phyloP scores from a whole-genome alignment of 352 stramenopile genomes.

The Plasmopara viticola region DNA sequence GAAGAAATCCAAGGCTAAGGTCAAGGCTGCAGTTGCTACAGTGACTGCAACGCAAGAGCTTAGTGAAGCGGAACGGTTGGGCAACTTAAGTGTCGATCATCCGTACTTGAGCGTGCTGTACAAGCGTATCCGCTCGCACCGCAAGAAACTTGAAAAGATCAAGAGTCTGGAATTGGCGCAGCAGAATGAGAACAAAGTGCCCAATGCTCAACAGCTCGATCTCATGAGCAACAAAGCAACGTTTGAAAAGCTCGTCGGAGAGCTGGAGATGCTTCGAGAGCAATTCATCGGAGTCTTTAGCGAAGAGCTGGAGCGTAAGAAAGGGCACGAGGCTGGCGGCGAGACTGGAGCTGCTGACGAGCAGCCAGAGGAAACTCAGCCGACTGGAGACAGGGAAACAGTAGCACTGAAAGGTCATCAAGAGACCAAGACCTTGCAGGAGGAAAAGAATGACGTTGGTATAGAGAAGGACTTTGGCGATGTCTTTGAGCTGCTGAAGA shows the following conservation, averaged over 20 bases:
- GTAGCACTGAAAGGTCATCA: slow-evolving; percentile 1
- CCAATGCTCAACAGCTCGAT: slow-evolving; percentile 74
- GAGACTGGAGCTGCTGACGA: slow-evolving; percentile 8
- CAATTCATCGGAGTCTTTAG: slow-evolving; percentile 67
- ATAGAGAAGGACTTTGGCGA: slow-evolving; percentile 35
- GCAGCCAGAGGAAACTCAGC: slow-evolving; percentile 8
- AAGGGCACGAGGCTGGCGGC: slow-evolving; percentile 9
- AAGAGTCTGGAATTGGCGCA: slow-evolving; percentile 46
- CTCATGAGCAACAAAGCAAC: slow-evolving; percentile 54
- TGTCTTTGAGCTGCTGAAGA: slow-evolving; percentile 68
- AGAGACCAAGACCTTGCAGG: slow-evolving; percentile 3
- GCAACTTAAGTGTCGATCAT: slow-evolving; percentile 48
- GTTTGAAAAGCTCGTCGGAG: slow-evolving; percentile 68
- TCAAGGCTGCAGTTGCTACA: slow-evolving; percentile 17
- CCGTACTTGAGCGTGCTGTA: slow-evolving; percentile 77
- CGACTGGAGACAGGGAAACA: slow-evolving; percentile 5
- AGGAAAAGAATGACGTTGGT: slow-evolving; percentile 2
- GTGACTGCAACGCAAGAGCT: slow-evolving; percentile 14
- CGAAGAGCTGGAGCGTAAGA: slow-evolving; percentile 39
- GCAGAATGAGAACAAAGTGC: slow-evolving; percentile 42
- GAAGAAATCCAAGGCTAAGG: slow-evolving; percentile 22
- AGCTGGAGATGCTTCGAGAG: slow-evolving; percentile 70
- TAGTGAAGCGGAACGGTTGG: slow-evolving; percentile 31
- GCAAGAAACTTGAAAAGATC: slow-evolving; percentile 87
- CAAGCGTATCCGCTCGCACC: slow-evolving; percentile 75